These are phyloP conservation scores for Ophiognomonia clavigignenti-juglandacearum DNA, from an alignment of 2,329 filamentous ascomycete species.

Conservation along the genomic window DNA sequence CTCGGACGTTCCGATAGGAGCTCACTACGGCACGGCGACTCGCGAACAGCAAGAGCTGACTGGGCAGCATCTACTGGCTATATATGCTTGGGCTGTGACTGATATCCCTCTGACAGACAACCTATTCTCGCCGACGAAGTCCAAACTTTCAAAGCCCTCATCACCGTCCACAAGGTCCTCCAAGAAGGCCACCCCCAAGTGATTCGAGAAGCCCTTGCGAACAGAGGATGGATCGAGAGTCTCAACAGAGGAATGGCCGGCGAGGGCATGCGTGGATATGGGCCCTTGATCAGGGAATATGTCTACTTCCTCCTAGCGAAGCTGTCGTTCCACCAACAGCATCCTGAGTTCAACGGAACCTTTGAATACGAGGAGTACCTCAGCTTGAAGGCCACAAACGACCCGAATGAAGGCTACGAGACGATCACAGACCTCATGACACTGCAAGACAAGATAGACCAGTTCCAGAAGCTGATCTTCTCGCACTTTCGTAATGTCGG, in stretches of 20 bases:
- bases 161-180: slow-evolving; percentile 94
- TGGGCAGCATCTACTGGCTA: too few relatives aligned
- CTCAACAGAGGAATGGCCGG: slow-evolving; percentile 77
- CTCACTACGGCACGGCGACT: too few relatives aligned
- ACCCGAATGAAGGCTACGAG: slow-evolving; percentile 96
- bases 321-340: slow-evolving; percentile 91
- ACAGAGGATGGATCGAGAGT: slow-evolving; percentile 89
- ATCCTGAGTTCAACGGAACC: slow-evolving; percentile 96
- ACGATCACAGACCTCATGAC: slow-evolving; percentile 96
- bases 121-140: slow-evolving; percentile 98
- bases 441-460: slow-evolving; percentile 95
- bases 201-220: slow-evolving; percentile 81
- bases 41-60: too few relatives aligned
- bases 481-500: slow-evolving; percentile 87
- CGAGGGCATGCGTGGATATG: slow-evolving; percentile 86
- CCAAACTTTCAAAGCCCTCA: slow-evolving; percentile 97
- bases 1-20: too few relatives aligned
- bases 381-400: slow-evolving; percentile 95
- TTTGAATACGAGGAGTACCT: slow-evolving; percentile 99
- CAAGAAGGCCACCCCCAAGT: slow-evolving; percentile 92
- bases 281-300: slow-evolving; percentile 90
- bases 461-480: slow-evolving; percentile 97
- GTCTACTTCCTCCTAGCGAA: slow-evolving; percentile 94
- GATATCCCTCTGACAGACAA: slow-evolving; percentile 54
- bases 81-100: too few relatives aligned